These are phyloP conservation scores for Passiflora organensis DNA, from an alignment of 345 rosid genomes.

Conservation along the genomic window DNA sequence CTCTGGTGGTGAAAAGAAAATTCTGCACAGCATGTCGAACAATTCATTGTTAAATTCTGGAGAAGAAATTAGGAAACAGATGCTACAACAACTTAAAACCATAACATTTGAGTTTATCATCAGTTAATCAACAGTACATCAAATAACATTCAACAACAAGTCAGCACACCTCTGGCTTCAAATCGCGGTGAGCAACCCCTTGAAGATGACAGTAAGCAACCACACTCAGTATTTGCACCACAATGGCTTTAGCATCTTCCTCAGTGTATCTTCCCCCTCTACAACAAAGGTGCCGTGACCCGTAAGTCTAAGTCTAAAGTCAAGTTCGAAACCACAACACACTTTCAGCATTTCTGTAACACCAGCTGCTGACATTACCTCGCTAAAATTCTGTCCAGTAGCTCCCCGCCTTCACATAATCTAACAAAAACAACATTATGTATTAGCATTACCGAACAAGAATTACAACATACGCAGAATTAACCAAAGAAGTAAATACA, in stretches of 20 bases:
- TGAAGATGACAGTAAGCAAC: conserved; percentile 90
- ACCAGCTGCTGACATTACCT: conserved; percentile 36
- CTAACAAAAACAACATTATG: conserved; percentile 26
- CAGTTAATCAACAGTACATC: too few species aligned
- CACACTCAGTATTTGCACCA: conserved; percentile 72
- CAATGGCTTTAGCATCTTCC: conserved; percentile 65
- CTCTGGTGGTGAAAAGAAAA: conserved; percentile 76
- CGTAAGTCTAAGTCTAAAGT: not conserved
- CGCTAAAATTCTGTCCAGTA: conserved; percentile 76
- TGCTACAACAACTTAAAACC: too few species aligned
- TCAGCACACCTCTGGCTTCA: conserved; percentile 76
- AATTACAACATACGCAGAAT: not conserved
- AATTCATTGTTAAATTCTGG: not conserved
- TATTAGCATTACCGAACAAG: not conserved
- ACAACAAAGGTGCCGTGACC: conserved; percentile 15
- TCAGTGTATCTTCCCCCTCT: conserved; percentile 93
- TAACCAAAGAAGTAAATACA: not conserved
- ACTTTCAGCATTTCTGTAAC: not conserved
- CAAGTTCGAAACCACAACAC: not conserved
- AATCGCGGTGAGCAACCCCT: conserved; percentile 95
- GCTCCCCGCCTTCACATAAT: conserved; percentile 96
- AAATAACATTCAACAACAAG: too few species aligned
- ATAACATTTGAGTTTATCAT: too few species aligned
- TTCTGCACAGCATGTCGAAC: conserved; percentile 40
- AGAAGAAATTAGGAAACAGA: not conserved